Base-by-base conservation (phyloP, 2,329 filamentous ascomycete species). In the Neofusicoccum laricinum region DNA sequence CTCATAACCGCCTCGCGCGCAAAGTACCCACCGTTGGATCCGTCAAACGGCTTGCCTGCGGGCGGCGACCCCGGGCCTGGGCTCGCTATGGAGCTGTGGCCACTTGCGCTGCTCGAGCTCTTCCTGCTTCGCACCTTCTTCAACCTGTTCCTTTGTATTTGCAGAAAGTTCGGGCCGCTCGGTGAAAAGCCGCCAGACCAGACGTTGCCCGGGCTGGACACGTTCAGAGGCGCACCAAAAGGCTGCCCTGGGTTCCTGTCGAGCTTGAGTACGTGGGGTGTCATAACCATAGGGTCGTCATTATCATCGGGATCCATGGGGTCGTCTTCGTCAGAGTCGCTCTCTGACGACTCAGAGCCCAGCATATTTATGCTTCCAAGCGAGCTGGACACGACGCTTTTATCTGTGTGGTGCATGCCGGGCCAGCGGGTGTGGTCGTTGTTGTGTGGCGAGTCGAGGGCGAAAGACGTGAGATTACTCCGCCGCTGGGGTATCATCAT, bases 11-110 rank as follows among this genome's bases (percentile, higher is more conserved):
- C 76, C 64, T 84, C 82, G 48, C 79, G 76, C 2, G 80, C 80
- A 72, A 88, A 87, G 70, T 85, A 87, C 12, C 83, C 82, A 59
- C 78, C 80, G 40, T 76, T 77, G 48, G 79, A 81, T 66, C 88
- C 78, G 0, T 86, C 64, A 36, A 65, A 55, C 43, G 40, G 55
- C 57, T 62, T 62, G 32, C 53, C 51, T 32, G 50, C 80, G 1
- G 93, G 91, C 10, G 94, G 93, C 15, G 93, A 97, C 64, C 87
- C 88, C 11, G 92, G 91, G 0, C 89, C 88, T 75, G 79, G 88
- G 72, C 81, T 91, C 72, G 83, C 85, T 74, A 86, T 89, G 77
- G 81, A 92, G 80, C 79, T 91, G 79, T 86, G 85, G 21, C 76
- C 91, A 81, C 82, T 95, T 72, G 80, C 91, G 77, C 85, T 90